Percentiles rank a stretch among this genome's conserved stretches.
These are phyloP conservation scores for Hericium erinaceus DNA, from an alignment of 768 basidiomycete genomes.

Conservation along the genomic window DNA sequence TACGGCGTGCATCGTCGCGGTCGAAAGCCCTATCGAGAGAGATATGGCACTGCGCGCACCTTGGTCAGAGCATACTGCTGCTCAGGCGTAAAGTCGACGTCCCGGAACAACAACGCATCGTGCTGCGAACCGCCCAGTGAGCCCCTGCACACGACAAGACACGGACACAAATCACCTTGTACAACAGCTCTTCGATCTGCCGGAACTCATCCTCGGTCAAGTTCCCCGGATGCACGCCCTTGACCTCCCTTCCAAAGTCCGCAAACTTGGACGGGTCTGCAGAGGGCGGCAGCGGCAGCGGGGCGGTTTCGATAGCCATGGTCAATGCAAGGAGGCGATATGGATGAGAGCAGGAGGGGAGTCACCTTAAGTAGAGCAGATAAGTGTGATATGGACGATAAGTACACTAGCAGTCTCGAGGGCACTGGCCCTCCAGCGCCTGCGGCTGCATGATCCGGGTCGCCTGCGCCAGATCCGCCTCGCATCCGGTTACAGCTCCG, in stretches of 20 bases:
- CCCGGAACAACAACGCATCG: constrained; percentile 64
- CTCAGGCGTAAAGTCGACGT: constrained; percentile 62
- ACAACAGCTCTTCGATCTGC: constrained; percentile 62
- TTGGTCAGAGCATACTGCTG: constrained; percentile 82
- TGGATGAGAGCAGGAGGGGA: background rate
- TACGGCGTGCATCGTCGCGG: background rate
- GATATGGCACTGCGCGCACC: constrained; percentile 29
- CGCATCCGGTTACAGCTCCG: background rate
- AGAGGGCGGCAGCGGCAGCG: constrained; percentile 64
- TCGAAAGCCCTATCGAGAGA: background rate
- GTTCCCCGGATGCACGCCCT: constrained; percentile 57
- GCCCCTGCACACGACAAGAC: background rate
- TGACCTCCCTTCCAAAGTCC: constrained; percentile 71
- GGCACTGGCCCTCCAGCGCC: background rate
- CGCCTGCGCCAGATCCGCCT: background rate
- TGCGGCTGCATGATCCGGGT: background rate
- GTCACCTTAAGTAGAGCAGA: no score
- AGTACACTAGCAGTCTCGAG: no score
- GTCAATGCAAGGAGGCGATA: background rate
- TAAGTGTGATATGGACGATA: no score
- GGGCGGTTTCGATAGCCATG: constrained; percentile 61
- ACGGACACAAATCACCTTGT: constrained; percentile 45
- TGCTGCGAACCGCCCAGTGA: constrained; percentile 35
- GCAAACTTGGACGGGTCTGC: constrained; percentile 59
- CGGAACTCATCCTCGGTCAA: constrained; percentile 53